Evolutionary conservation across 331 rosid species (phyloP), one percentile per base, ranked within the genome.

Genomic region (Malus hybrid): DNA sequence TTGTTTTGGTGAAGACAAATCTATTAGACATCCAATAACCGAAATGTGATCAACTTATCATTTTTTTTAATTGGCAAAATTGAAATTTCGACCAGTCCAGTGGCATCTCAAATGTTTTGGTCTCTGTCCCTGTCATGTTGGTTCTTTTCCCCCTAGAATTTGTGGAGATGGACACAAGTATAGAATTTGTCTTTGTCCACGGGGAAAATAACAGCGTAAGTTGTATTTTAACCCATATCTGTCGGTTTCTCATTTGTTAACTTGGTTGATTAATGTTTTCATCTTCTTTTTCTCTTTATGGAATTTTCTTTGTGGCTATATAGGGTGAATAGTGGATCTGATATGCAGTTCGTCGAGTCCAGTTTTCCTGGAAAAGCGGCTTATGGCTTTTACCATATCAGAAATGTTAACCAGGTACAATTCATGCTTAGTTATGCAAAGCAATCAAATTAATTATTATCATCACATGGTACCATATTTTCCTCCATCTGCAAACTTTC

Each of bases 371-470:
- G 87, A 73, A 85, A 80, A 22, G 84, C 34, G 71, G 80, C 73
- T 28, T 76, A 86, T 84, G 83, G 81, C 32, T 92, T 90, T 82
- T 92, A 92, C 78, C 97, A 94, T 80, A 74, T 92, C 57, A 85
- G 83, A 83, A 80, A 85, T 76, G 83, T 68, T 82, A 78, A 87
- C 73, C 97, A 94, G 99, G 99, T 94, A 88, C 70, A 39, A 67
- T 71, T 62, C 36, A 39, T 10, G 13, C 31, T 46, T 8, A 46
- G 18, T 42, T 73, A 24, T 13, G 13, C 20, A 24, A 31, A 13
- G 39, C 32, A 33, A 34, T 71, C 52, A 20, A 31, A 32, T 32
- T 54, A 31, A 33, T 34, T 52, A 57, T 33, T 9, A 33, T 20
- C 20, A 20, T 31, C 24, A 34, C 34, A 13, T 33, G 76, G 12